phyloP scores from a whole-genome alignment of 2,329 filamentous ascomycete species.

The Xylaria sp. region DNA sequence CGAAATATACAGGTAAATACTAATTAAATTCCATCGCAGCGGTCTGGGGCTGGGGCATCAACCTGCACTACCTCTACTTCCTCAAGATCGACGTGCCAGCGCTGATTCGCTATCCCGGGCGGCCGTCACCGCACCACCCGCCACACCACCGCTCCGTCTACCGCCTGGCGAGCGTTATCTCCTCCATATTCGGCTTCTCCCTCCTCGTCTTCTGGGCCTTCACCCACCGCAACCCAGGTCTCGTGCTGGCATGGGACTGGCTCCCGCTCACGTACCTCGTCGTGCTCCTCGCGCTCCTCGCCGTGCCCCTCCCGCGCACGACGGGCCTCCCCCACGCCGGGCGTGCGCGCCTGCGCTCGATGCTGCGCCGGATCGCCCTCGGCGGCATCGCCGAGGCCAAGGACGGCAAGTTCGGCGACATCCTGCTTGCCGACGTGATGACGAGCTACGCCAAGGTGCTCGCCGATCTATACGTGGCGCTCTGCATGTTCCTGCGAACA shows the following conservation, averaged over 20 bases:
- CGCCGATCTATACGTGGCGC: slow-evolving; percentile 85
- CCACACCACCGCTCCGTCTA: slow-evolving; percentile 87
- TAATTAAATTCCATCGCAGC: slow-evolving; percentile 60
- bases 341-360: slow-evolving; percentile 78
- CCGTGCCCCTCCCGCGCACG: slow-evolving; percentile 71
- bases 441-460: slow-evolving; percentile 95
- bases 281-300: slow-evolving; percentile 75
- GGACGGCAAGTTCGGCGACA: slow-evolving; percentile 94
- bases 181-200: slow-evolving; percentile 75
- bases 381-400: slow-evolving; percentile 87
- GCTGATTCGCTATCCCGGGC: slow-evolving; percentile 86
- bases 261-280: slow-evolving; percentile 87
- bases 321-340: slow-evolving; percentile 75
- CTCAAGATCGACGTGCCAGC: slow-evolving; percentile 87
- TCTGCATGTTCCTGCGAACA: slow-evolving; percentile 88
- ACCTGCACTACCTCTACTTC: slow-evolving; percentile 85
- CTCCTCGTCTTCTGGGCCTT: slow-evolving; percentile 85
- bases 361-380: slow-evolving; percentile 80
- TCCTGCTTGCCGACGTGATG: slow-evolving; percentile 90
- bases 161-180: slow-evolving; percentile 82
- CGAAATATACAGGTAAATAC: slow-evolving; percentile 1
- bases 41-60: slow-evolving; percentile 94
- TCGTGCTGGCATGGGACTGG: slow-evolving; percentile 83
- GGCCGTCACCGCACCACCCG: slow-evolving; percentile 74
- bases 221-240: slow-evolving; percentile 74